Conservation (phyloP, 176 grass and related monocot genomes). For the Paspalum notatum region DNA sequence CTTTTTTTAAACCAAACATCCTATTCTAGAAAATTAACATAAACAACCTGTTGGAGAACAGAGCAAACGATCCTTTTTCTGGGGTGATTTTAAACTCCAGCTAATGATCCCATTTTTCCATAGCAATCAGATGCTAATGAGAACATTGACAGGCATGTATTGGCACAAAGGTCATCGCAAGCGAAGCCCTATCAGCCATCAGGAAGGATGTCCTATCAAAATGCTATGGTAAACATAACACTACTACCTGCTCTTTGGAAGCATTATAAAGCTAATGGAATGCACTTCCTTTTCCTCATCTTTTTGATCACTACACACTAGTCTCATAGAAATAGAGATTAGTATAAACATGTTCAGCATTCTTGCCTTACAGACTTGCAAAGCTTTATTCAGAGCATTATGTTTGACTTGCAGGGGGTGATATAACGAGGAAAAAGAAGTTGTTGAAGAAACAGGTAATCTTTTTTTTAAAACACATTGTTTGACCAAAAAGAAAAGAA, state of each 20-base stretch:
- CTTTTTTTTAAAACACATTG: slow-evolving; percentile 3
- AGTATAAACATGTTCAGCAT: slow-evolving; percentile 7
- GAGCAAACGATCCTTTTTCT: slow-evolving; percentile 4
- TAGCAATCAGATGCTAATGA: slow-evolving; percentile 43
- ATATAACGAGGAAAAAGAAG: slow-evolving; percentile 99
- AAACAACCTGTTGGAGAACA: slow-evolving; percentile 24
- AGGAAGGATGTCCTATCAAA: slow-evolving; percentile 98
- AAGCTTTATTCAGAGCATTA: slow-evolving; percentile 14
- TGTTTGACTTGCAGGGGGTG: slow-evolving; percentile 72
- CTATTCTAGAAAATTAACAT: slow-evolving; percentile 6
- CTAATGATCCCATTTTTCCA: slow-evolving; percentile 18
- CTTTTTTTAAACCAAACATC: slow-evolving; percentile 15
- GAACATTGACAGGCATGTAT: slow-evolving; percentile 83
- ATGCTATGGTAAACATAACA: slow-evolving; percentile 86
- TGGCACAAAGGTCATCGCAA: slow-evolving; percentile 90
- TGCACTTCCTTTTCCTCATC: background rate
- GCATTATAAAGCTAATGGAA: slow-evolving; percentile 14
- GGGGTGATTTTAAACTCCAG: background rate
- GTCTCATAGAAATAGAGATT: background rate
- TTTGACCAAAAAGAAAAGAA: background rate
- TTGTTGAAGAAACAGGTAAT: slow-evolving; percentile 91
- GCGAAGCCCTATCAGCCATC: slow-evolving; percentile 90
- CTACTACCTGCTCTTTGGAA: slow-evolving; percentile 40
- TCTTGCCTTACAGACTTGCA: slow-evolving; percentile 4
- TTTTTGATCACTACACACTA: slow-evolving; percentile 1